A percentile compares a stretch with the other conserved stretches of the same genome.
These are phyloP conservation scores for Glycine tomentella DNA, from an alignment of 306 rosid species.

Conservation along the genomic window DNA sequence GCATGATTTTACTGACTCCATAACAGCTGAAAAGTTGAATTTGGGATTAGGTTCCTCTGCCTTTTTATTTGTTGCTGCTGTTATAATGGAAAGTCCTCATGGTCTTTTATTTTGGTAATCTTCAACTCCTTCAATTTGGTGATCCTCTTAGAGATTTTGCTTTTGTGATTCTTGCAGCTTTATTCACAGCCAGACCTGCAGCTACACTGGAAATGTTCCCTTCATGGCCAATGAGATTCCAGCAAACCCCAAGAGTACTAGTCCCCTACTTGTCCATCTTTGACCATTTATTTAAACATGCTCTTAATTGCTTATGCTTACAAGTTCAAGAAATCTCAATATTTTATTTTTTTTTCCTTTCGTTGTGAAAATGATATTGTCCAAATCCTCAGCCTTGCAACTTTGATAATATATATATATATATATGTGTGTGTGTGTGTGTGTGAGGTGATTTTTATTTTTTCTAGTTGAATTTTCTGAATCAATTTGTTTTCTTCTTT, in stretches of 20 bases:
- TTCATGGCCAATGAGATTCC: conserved; percentile 96
- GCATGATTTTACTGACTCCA: conserved; percentile 79
- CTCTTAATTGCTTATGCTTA: background rate
- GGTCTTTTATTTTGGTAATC: conserved; percentile 47
- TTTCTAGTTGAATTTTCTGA: conserved; percentile 5
- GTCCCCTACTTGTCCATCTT: conserved; percentile 39
- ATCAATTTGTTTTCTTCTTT: background rate
- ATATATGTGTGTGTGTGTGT: too few relatives aligned
- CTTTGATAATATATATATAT: background rate
- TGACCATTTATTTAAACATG: conserved; percentile 49
- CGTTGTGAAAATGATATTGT: conserved; percentile 9
- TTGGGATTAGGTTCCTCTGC: conserved; percentile 68
- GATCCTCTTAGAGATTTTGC: conserved; percentile 65
- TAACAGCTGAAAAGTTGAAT: conserved; percentile 76
- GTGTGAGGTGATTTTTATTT: conserved; percentile 5
- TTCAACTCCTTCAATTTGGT: conserved; percentile 45
- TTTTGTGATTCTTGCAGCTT: conserved; percentile 89
- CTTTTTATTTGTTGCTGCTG: background rate
- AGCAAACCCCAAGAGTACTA: conserved; percentile 69
- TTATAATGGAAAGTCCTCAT: conserved; percentile 28
- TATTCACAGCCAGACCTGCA: conserved; percentile 82
- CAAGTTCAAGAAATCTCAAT: conserved; percentile 22
- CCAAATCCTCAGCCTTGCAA: background rate
- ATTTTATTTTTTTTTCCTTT: conserved; percentile 6
- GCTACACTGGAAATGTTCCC: conserved; percentile 99